Base-by-base conservation (phyloP, 2,329 filamentous ascomycete genomes). In the Aspergillus aculeatus region DNA sequence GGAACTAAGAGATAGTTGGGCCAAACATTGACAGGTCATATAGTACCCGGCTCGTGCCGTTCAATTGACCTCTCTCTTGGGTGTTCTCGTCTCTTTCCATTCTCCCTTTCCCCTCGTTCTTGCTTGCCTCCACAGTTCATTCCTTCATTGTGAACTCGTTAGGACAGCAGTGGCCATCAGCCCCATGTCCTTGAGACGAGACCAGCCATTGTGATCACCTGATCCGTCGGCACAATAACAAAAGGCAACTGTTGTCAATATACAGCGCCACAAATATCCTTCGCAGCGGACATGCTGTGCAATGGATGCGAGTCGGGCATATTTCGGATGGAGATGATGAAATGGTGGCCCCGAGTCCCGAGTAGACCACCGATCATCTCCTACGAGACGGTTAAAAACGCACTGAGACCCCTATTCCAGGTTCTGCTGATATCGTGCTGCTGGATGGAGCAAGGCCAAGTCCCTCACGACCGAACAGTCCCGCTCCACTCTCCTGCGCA, bases 221-320 rank as follows among this genome's bases (percentile, higher is more conserved):
- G 44, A 70, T 66, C n/a, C 84, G 26, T 21, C 24, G 26, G 41
- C 10, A 35, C 31, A n/a, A 29, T n/a, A 19, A 11, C 26, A 14
- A 48, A 48, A 12, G n/a, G 6, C 38, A 6, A 6, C 38, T 44
- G 14, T 31, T 32, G 26, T 47, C 29, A 48, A 47, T 16, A 48
- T 23, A n/a, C 53, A 16, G 19, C 53, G 26, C 44, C 53, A 55
- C 53, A 48, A n/a, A 29, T 23, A 41, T 19, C 53, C n/a, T 4
- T 14, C 26, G n/a, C 41, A 32, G 44, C 41, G 41, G 44, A 48
- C n/a, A 47, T 16, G 12, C 19, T 12, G 41, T 48, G 41, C 53
- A 12, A 56, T 84, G 80, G 65, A 86, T 86, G 61, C 80, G 80
- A 3, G 85, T 88, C 0, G 84, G 84, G 66, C 87, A 88, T 35